Base-by-base conservation (phyloP, 2,329 filamentous ascomycete species). In the Graphilbum fragrans region DNA sequence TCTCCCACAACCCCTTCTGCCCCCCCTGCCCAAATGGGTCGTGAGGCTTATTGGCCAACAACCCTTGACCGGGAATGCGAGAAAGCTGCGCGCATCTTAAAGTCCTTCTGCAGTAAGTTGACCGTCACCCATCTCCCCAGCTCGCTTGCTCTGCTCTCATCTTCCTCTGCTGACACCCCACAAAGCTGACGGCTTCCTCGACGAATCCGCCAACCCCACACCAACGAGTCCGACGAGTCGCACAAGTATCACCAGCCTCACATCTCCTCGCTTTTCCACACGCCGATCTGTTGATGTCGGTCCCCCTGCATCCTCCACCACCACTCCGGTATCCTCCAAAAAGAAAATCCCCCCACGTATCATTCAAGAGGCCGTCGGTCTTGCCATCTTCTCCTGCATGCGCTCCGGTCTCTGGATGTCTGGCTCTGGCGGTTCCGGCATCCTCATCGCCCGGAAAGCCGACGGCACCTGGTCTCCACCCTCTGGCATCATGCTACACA, bases 331-430 rank as follows among this genome's bases (percentile, higher is more conserved):
- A 39, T 68, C 67, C 41, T 65, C 85, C 17, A 60, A 70, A 39
- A 86, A 90, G 62, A 92, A 87, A 64, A 95, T 96, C 22, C 90
- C 90, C 1, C 67, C 80, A 43, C 74, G 81, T 54, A 86, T 95
- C 43, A 86, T 96, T 51, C 77, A 84, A 55, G 85, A 92, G 62
- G 87, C 88, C 22, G 86, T 90, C 50, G 90, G 86, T 11, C 72
- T 96, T 44, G 88, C 86, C 41, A 85, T 96, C 50, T 95, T 95
- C 64, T 94, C 88, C 1, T 94, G 86, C 23, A 94, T 95, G 86
- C 80, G 90, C 45, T 90, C 86, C 14, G 90, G 90, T 12, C 66
- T 95, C 25, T 94, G 88, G 84, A 72, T 94, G 51, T 90, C 85
- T 36, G 90, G 90, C 36, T 88, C 87, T 16, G 88, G 88, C 22